Conservation (phyloP, 352 stramenopile genomes). For the Globisporangium nunn region DNA sequence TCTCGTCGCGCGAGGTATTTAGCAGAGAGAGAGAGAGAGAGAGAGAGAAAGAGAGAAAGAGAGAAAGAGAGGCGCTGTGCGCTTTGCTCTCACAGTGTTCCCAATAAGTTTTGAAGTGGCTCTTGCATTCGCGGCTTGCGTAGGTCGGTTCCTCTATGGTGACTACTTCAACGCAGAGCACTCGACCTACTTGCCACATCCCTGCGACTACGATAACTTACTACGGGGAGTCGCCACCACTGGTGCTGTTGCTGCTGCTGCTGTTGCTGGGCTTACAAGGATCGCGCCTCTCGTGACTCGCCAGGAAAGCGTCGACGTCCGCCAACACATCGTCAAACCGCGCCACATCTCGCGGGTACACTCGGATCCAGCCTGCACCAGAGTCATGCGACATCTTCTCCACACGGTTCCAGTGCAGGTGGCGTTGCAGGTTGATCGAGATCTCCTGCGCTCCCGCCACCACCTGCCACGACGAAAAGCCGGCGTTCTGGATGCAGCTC, state of each 20-base stretch:
- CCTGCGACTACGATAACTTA: not conserved
- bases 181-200: not conserved
- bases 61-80: not conserved
- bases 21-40: slow-evolving; percentile 1
- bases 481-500: slow-evolving; percentile 71
- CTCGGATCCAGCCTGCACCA: slow-evolving; percentile 75
- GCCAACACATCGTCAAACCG: slow-evolving; percentile 64
- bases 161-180: not conserved
- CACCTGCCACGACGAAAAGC: slow-evolving; percentile 83
- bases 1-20: slow-evolving; percentile 63
- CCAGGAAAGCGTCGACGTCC: slow-evolving; percentile 68
- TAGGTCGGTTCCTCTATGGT: not conserved
- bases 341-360: slow-evolving; percentile 78
- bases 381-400: slow-evolving; percentile 88
- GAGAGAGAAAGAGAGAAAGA: not conserved
- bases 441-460: slow-evolving; percentile 80
- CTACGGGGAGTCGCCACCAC: not conserved
- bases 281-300: slow-evolving; percentile 40
- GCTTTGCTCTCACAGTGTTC: not conserved
- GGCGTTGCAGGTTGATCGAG: slow-evolving; percentile 80
- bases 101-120: not conserved
- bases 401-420: slow-evolving; percentile 84
- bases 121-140: not conserved
- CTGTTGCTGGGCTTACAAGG: slow-evolving; percentile 6
- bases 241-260: not conserved